These are phyloP conservation scores for Chlorociboria aeruginascens DNA, from an alignment of 495 filamentous ascomycete genomes.

Conservation along the genomic window DNA sequence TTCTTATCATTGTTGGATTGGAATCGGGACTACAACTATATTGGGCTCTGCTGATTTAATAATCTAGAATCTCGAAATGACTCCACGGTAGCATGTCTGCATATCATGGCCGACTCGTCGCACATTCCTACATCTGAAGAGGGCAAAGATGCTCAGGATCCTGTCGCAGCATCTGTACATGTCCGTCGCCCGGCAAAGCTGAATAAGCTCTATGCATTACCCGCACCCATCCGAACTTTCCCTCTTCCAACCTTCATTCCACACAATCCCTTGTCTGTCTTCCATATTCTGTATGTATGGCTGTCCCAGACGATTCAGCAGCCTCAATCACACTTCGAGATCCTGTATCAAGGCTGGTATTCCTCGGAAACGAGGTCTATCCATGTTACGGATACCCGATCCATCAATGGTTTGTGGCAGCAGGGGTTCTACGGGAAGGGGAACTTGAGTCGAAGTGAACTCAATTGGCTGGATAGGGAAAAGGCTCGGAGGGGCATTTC, in stretches of 20 bases:
- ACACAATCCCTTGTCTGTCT: slow-evolving; percentile 79
- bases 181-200: slow-evolving; percentile 20
- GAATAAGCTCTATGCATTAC: slow-evolving; percentile 64
- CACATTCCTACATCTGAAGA: not conserved
- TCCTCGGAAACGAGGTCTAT: slow-evolving; percentile 68
- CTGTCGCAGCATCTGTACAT: not conserved
- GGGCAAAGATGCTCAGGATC: slow-evolving; percentile 2
- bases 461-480: slow-evolving; percentile 80
- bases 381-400: slow-evolving; percentile 64
- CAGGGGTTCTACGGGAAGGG: slow-evolving; percentile 96
- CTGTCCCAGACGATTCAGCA: slow-evolving; percentile 58
- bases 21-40: not conserved
- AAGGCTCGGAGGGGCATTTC: slow-evolving; percentile 54
- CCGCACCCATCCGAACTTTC: slow-evolving; percentile 65
- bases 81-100: slow-evolving; percentile 4
- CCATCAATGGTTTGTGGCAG: slow-evolving; percentile 79
- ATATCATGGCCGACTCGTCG: slow-evolving; percentile 15
- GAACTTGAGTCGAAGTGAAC: slow-evolving; percentile 82
- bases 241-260: slow-evolving; percentile 81
- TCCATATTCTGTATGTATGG: slow-evolving; percentile 67
- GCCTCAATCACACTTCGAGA: slow-evolving; percentile 50
- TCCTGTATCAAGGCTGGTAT: slow-evolving; percentile 60
- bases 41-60: no score
- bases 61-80: slow-evolving; percentile 11
- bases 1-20: not conserved